phyloP scores from a whole-genome alignment of 371 early-diverging fungal genomes.

The Apophysomyces trapeziformis region DNA sequence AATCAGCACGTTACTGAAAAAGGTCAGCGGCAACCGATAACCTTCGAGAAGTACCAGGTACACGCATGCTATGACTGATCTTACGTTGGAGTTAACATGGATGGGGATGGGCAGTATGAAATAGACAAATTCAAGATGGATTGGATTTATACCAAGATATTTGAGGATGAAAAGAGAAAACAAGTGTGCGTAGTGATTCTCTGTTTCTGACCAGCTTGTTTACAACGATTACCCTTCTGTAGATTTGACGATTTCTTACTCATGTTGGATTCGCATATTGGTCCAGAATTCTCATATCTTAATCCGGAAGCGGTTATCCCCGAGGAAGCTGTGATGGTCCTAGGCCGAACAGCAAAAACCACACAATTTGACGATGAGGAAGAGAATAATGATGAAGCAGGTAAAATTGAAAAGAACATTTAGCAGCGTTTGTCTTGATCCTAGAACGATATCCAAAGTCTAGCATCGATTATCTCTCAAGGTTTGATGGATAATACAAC shows the following conservation, averaged over 20 bases:
- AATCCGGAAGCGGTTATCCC: conserved; percentile 46
- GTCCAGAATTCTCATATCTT: conserved; percentile 46
- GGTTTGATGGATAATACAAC: neutral
- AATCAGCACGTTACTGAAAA: conserved; percentile 53
- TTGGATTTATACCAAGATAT: conserved; percentile 78
- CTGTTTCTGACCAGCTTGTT: neutral
- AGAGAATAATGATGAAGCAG: neutral
- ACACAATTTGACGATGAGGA: conserved; percentile 15
- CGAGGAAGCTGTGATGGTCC: conserved; percentile 24
- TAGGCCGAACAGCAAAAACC: neutral
- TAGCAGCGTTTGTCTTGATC: too few species aligned
- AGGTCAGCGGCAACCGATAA: conserved; percentile 39
- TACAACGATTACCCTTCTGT: neutral
- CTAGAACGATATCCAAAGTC: too few species aligned
- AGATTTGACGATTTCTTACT: conserved; percentile 79
- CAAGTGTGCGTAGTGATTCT: conserved; percentile 41
- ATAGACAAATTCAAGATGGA: conserved; percentile 85
- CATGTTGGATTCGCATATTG: conserved; percentile 59
- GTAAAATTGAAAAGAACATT: too few species aligned
- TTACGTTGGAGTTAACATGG: conserved; percentile 2
- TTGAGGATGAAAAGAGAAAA: conserved; percentile 69
- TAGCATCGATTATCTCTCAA: too few species aligned
- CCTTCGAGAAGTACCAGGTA: conserved; percentile 55
- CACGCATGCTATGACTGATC: neutral
- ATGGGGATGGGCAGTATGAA: conserved; percentile 49